Evolutionary conservation across 768 basidiomycete genomes (phyloP).

Genomic region (Suillus paluster): DNA sequence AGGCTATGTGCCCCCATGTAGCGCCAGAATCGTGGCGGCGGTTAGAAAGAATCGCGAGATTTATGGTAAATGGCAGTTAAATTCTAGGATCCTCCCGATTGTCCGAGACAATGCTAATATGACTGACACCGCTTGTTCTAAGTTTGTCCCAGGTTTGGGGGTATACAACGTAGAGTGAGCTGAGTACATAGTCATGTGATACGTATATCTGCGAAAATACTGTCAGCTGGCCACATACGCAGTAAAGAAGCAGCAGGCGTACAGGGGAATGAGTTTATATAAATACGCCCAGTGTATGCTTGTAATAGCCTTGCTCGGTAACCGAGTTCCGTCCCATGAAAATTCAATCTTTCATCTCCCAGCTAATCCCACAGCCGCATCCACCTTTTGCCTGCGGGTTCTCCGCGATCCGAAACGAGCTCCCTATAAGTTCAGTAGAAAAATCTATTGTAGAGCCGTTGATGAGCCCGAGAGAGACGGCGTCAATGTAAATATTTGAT

Average conservation of each 20-base stretch:
- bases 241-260: not conserved
- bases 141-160: not conserved
- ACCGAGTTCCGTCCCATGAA: not conserved
- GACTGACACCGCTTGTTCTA: not conserved
- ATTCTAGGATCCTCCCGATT: no score
- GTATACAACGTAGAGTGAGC: no score
- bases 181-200: not conserved
- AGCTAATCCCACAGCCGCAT: slow-evolving; percentile 96
- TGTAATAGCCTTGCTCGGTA: not conserved
- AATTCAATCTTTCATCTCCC: slow-evolving; percentile 69
- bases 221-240: not conserved
- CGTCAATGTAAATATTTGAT: slow-evolving; percentile 83
- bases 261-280: not conserved
- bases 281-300: not conserved
- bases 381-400: slow-evolving; percentile 94
- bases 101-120: no score
- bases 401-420: slow-evolving; percentile 78
- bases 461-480: slow-evolving; percentile 80
- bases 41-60: not conserved
- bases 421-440: slow-evolving; percentile 94
- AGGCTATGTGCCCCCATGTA: not conserved
- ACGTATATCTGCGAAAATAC: not conserved
- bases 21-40: not conserved
- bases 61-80: not conserved
- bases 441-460: slow-evolving; percentile 92